phyloP scores from a whole-genome alignment of 257 asterid genomes.

The Scutellaria baicalensis region DNA sequence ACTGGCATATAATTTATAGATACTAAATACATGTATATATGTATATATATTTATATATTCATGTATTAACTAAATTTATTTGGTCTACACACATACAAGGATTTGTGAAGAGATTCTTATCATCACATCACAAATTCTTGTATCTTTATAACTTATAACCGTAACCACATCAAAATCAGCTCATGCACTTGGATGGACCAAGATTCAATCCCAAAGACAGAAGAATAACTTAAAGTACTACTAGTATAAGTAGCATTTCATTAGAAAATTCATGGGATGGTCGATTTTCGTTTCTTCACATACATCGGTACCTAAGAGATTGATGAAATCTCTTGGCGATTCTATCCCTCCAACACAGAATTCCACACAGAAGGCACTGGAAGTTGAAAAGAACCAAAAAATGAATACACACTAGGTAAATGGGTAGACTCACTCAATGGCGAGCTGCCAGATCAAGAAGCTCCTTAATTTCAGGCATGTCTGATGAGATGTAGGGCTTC shows the following conservation, averaged over 20 bases:
- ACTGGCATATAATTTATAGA: too few species aligned
- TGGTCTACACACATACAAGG: too few species aligned
- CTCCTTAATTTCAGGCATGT: slow-evolving; percentile 34
- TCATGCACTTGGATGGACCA: too few species aligned
- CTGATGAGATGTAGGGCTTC: slow-evolving; percentile 40
- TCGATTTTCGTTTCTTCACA: not conserved
- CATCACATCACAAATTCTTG: too few species aligned
- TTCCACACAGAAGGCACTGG: not conserved
- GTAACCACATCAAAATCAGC: too few species aligned
- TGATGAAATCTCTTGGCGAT: not conserved
- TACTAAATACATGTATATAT: too few species aligned
- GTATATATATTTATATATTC: too few species aligned
- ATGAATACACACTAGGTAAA: not conserved
- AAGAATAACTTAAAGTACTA: not conserved
- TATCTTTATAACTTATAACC: too few species aligned
- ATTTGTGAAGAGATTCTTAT: too few species aligned
- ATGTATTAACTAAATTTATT: too few species aligned
- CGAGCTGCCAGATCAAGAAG: slow-evolving; percentile 53
- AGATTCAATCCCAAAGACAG: not conserved
- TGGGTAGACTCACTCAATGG: slow-evolving; percentile 20
- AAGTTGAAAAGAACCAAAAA: not conserved
- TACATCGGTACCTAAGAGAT: not conserved
- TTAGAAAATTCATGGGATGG: not conserved
- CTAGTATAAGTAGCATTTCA: not conserved
- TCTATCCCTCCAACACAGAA: not conserved